Evolutionary conservation across 2,329 filamentous ascomycete species (phyloP).

Genomic region (Tolypocladium ovalisporum): DNA sequence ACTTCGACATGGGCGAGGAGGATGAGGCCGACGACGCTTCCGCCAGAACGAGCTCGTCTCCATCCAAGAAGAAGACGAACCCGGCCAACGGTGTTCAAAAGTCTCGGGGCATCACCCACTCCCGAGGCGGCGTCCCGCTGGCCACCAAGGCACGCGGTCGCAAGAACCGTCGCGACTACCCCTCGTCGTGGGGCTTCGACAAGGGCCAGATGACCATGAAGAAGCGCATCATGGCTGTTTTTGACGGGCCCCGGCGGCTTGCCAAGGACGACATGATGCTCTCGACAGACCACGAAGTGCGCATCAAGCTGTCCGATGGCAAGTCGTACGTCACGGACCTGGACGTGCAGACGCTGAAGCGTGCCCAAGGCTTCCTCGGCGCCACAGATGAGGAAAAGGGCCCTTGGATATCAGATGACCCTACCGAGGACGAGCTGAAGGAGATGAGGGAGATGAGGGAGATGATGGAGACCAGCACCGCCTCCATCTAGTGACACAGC

Average conservation of each 20-base stretch:
- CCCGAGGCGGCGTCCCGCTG: slow-evolving; percentile 58
- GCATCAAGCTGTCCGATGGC: slow-evolving; percentile 65
- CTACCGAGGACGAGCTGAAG: slow-evolving; percentile 48
- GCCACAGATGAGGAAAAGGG: slow-evolving; percentile 83
- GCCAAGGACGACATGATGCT: slow-evolving; percentile 99
- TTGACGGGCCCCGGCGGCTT: slow-evolving; percentile 75
- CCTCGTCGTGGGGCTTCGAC: slow-evolving; percentile 85
- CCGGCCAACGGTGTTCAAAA: slow-evolving; percentile 49
- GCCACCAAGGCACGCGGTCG: slow-evolving; percentile 53
- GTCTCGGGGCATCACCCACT: slow-evolving; percentile 66
- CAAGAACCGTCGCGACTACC: slow-evolving; percentile 90
- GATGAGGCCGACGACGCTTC: slow-evolving; percentile 30
- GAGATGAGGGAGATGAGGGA: slow-evolving; percentile 44
- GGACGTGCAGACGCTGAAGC: slow-evolving; percentile 78
- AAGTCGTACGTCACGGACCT: slow-evolving; percentile 84
- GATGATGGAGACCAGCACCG: slow-evolving; percentile 17
- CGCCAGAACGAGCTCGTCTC: slow-evolving; percentile 32
- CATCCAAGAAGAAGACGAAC: slow-evolving; percentile 45
- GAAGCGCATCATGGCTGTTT: slow-evolving; percentile 90
- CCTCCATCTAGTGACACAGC: slow-evolving; percentile 5
- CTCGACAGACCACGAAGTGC: slow-evolving; percentile 86
- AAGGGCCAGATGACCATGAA: slow-evolving; percentile 96
- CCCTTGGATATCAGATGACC: slow-evolving; percentile 67
- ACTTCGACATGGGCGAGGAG: slow-evolving; percentile 41
- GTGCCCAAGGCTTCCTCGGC: slow-evolving; percentile 72